These are phyloP conservation scores for Echria macrotheca DNA, from an alignment of 495 filamentous ascomycete species.

Conservation along the genomic window DNA sequence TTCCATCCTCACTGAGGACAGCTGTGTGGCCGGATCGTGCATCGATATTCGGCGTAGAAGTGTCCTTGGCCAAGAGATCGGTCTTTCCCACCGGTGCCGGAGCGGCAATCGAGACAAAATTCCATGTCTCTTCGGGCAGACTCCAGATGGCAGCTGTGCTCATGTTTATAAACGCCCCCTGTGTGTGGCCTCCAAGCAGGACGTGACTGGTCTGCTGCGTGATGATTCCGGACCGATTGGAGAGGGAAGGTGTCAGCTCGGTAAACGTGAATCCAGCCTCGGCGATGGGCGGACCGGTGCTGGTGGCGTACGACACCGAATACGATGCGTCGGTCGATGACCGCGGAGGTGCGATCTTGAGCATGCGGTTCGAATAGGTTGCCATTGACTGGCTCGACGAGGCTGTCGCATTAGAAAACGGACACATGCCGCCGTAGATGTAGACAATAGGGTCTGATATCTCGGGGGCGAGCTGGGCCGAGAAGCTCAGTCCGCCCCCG, in stretches of 20 bases:
- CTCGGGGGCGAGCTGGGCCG: constrained; percentile 46
- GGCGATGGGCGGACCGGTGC: constrained; percentile 52
- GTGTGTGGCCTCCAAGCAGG: constrained; percentile 80
- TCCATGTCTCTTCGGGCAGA: constrained; percentile 81
- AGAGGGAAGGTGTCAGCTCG: constrained; percentile 49
- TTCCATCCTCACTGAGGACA: constrained; percentile 71
- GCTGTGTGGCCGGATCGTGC: constrained; percentile 84
- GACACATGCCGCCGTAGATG: constrained; percentile 87
- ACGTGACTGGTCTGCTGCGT: constrained; percentile 70
- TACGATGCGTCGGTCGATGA: constrained; percentile 11
- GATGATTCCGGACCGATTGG: constrained; percentile 52
- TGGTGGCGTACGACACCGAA: constrained; percentile 20
- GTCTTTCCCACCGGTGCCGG: constrained; percentile 23
- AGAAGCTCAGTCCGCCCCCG: constrained; percentile 62
- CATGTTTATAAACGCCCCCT: constrained; percentile 85
- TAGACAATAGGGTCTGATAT: constrained; percentile 52
- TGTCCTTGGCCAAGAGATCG: constrained; percentile 7
- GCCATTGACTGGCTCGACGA: constrained; percentile 59
- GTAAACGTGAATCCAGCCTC: constrained; percentile 88
- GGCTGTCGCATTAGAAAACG: constrained; percentile 37
- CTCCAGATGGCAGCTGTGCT: constrained; percentile 82
- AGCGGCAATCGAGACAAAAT: constrained; percentile 60
- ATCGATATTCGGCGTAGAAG: constrained; percentile 42
- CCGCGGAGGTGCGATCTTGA: constrained; percentile 48
- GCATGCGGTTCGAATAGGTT: constrained; percentile 72